Evolutionary conservation across 2,329 filamentous ascomycete species (phyloP), one percentile per base, ranked within the genome.

Genomic region (Scedosporium dehoogii): DNA sequence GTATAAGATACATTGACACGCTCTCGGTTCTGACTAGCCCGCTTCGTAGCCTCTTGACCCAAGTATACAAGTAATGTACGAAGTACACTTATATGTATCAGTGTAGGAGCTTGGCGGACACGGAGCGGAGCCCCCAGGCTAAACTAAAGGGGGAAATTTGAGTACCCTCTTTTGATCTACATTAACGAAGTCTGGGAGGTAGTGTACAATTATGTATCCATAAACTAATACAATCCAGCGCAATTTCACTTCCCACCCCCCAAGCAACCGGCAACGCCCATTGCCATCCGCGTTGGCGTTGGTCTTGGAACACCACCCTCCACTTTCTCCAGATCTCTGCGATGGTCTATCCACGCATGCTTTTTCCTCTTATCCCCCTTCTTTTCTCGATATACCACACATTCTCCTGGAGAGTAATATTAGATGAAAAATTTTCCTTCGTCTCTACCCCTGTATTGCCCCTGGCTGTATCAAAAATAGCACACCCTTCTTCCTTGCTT

Each of bases 81-180:
- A n/a, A n/a, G n/a, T 33, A 33, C 29, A 33, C 6, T 9, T 7
- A 33, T 33, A 33, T 33, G 29, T 33, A 16, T 55, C 14, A 46
- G 27, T 33, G 27, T 10, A 16, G 23, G 33, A 53, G 46, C 59
- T 61, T 56, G 59, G 59, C 59, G 59, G 23, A 58, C 46, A 55
- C 51, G 60, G 60, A 57, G 51, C 51, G 38, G 51, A 7, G 9
- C 51, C 51, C 59, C 60, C 51, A 62, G 60, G 60, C 60, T 62
- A 62, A 62, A 62, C 60, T 46, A 38, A 46, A 62, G 56, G 18
- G 59, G 60, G 60, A 62, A 27, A 62, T 62, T 62, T 62, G 60
- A n/a, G 38, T 41, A 41, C 57, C 33, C 57, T 23, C 29, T 42
- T 55, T 55, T 55, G 51, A 55, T 55, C 12, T 23, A 25, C n/a